Base-by-base conservation (phyloP, 164 flowering plant species). In the Stephania cephalantha region DNA sequence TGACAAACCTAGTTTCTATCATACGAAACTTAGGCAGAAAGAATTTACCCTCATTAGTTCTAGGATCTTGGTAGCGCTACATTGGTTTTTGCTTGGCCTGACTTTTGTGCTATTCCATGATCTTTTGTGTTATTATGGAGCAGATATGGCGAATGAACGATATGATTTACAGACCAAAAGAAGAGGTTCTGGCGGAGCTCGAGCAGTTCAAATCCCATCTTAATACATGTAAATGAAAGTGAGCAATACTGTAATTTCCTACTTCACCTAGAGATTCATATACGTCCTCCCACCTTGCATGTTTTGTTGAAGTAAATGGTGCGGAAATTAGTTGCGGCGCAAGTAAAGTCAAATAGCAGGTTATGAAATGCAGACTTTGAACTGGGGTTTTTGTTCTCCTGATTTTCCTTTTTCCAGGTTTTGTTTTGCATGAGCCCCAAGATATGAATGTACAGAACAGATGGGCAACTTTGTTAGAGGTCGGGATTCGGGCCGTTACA, bases 111-210 rank as follows among this genome's bases (percentile, higher is more conserved):
- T 7, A 4, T 13, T 63, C 29, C 29, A 35, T 71, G 7, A 20
- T 17, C 30, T n/a, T 17, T 48, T 71, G 9, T 50, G 12, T 50
- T 50, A 15, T 50, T 46, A 68, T 72, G 69, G 22, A 75, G 77
- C 90, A 93, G 98, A 87, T 91, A 73, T 93, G 99, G 99, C 94
- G 99, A 13, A 91, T 93, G 93, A 93, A 87, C 29, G 99, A 95
- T 79, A 77, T 93, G 85, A 84, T 95, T 64, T 93, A 93, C 84
- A 80, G 98, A 79, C 95, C 96, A 0, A 92, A 90, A 75, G 98
- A 93, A 7, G 99, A 91, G 78, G 97, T 95, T 73, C 73, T 93
- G 75, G 84, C 86, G 3, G 99, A 93, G 87, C 92, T 95, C 5
- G 96, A 91, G 77, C 87, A 91, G 78, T 95, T 89, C 88, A 93